Conservation (phyloP, 176 grass and related monocot species). For the Oryza glaberrima region DNA sequence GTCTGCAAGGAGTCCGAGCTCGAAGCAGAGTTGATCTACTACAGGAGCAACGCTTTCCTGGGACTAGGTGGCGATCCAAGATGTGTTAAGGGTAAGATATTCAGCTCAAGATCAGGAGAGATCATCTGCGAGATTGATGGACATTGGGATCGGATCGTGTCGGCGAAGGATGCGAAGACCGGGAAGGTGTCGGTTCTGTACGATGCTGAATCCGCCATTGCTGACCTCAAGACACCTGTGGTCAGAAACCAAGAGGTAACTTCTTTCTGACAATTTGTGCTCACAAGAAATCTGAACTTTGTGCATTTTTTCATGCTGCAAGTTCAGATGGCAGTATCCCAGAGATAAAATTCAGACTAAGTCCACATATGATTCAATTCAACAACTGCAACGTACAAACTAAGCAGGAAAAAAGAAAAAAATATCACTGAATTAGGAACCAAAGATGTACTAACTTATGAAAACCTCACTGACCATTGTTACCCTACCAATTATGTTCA, state of each 20-base stretch:
- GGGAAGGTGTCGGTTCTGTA: slow-evolving; percentile 66
- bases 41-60: slow-evolving; percentile 57
- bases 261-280: neutral
- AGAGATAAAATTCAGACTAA: neutral
- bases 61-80: slow-evolving; percentile 71
- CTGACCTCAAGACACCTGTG: slow-evolving; percentile 58
- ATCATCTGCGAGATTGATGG: slow-evolving; percentile 71
- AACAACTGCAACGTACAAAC: neutral
- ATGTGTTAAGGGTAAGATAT: slow-evolving; percentile 63
- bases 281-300: neutral
- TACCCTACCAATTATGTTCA: neutral
- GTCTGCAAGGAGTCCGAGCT: slow-evolving; percentile 65
- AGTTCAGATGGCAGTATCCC: neutral
- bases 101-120: slow-evolving; percentile 20
- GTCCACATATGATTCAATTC: neutral
- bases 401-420: neutral
- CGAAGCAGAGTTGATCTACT: slow-evolving; percentile 61
- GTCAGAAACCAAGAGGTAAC: slow-evolving; percentile 63
- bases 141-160: slow-evolving; percentile 73
- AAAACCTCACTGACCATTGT: neutral
- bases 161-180: slow-evolving; percentile 52
- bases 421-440: slow-evolving; percentile 43
- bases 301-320: neutral
- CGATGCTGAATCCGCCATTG: slow-evolving; percentile 59
- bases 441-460: neutral